Evolutionary conservation across 345 rosid genomes (phyloP).

Genomic region (Dimocarpus longan): DNA sequence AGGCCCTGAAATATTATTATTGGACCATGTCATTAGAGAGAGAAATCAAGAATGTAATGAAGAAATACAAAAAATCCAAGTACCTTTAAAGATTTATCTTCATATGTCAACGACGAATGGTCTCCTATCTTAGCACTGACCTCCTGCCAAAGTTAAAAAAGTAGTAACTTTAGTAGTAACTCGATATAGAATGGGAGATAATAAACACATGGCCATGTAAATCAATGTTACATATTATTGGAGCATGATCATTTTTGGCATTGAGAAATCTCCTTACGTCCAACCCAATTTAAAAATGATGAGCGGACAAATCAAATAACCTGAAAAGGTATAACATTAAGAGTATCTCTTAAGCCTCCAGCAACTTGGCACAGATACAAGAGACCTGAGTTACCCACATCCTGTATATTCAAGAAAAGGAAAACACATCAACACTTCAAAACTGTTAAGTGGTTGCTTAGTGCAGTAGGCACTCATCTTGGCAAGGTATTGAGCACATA

Average conservation of each 20-base stretch:
- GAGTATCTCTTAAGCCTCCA: slow-evolving; percentile 58
- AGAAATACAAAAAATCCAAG: neutral
- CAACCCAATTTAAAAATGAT: neutral
- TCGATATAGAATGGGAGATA: neutral
- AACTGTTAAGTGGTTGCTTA: neutral
- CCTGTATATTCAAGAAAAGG: slow-evolving; percentile 39
- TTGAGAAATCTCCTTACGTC: neutral
- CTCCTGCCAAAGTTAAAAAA: slow-evolving; percentile 45
- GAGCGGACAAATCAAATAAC: slow-evolving; percentile 32
- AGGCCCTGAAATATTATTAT: slow-evolving; percentile 64
- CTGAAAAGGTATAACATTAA: slow-evolving; percentile 45
- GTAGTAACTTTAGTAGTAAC: slow-evolving; percentile 13
- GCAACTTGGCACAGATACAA: slow-evolving; percentile 72
- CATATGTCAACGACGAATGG: slow-evolving; percentile 42
- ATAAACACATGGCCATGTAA: neutral
- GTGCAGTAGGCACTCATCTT: slow-evolving; percentile 2
- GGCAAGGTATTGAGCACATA: slow-evolving; percentile 14
- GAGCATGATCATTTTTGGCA: slow-evolving; percentile 8
- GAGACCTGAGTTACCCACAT: slow-evolving; percentile 73
- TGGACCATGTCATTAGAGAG: neutral
- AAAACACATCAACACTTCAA: slow-evolving; percentile 7
- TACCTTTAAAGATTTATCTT: slow-evolving; percentile 58
- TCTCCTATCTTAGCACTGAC: slow-evolving; percentile 50
- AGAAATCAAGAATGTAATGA: neutral
- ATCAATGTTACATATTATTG: neutral